Base-by-base conservation (phyloP, 768 basidiomycete genomes). In the Filobasidium floriforme region DNA sequence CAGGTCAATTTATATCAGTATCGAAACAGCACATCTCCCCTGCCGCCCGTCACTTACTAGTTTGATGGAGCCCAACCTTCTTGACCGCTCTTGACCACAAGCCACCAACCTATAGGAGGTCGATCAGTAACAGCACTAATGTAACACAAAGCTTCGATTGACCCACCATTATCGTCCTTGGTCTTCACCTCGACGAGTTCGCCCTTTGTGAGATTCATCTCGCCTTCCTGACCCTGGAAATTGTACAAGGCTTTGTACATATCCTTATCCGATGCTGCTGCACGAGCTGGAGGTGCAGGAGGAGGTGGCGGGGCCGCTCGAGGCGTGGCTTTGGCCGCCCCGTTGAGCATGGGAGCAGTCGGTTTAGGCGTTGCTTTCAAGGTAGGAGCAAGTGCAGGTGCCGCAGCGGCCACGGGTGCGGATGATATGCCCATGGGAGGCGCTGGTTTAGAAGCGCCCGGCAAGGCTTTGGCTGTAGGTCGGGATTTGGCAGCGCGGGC, bases 11-110 rank as follows among this genome's bases (percentile, higher is more conserved):
- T 3, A 4, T 29, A 14, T 40, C 44, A 54, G 26, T 41, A 11
- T 12, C 41, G 46, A 49, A 26, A 7, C 41, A 41, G n/a, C 60
- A 7, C 28, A 32, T 54, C 12, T 40, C 37, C 43, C 1, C 43
- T 62, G 3, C 44, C 12, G 14, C n/a, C 5, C 41, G n/a, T 10
- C 7, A 11, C 77, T 69, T 49, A 77, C 76, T 78, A 78, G 65
- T 80, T 80, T 70, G 88, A 87, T 1, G 96, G 96, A 22, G 93
- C 91, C 92, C 93, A 99, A 15, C 91, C 96, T 75, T 97, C 92
- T 19, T 81, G 79, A 1, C 84, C 84, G 61, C 82, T 84, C 79
- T 88, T 91, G 82, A 88, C 89, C 65, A 97, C 88, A 40, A 96
- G 82, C 94, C 96, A 98, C 96, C 96, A 99, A 1, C 94, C 46